Base-by-base conservation (phyloP, 192 early-diverging fungal species). In the Gaertneriomyces semiglobifer region DNA sequence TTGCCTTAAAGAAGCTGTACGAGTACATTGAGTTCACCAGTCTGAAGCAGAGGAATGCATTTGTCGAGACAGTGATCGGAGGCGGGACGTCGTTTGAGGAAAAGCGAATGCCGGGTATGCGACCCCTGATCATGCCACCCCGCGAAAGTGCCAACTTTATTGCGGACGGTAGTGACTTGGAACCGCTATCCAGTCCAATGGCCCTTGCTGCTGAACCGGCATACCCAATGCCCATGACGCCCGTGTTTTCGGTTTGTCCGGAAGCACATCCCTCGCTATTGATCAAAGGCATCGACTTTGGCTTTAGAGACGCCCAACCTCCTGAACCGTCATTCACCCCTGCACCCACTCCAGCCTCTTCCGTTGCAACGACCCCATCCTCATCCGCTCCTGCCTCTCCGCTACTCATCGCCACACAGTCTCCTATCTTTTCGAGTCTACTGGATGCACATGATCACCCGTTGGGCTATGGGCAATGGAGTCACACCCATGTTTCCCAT, bases 211-310 rank as follows among this genome's bases (percentile, higher is more conserved):
- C 55, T 38, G 55, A 57, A 39, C 55, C 55, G 16, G 14, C 16
- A 5, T 12, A 38, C 5, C 38, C 59, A n/a, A n/a, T 40, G 18
- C 11, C 62, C 14, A 33, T 50, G 62, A 63, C 47, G 11, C 10
- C 14, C 12, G 19, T 12, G 39, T 38, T 38, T 57, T 4, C 4
- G 12, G 55, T 12, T 25, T 39, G 12, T 39, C 39, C 39, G 18
- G 55, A 33, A 33, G 20, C 55, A 10, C 12, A 14, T 12, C 55
- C 39, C 12, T 16, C 55, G 16, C 16, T 57, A 4, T 38, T 63
- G n/a, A 41, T 66, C 56, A 58, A 41, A 14, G 56, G 55, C 40
- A 59, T 66, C 44, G 65, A 66, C 19, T 66, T 66, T 58, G 65
- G 65, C 38, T 66, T 66, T 44, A 19, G 50, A 16, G 10, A 45